Conservation (phyloP, 108 stramenopile genomes). For the Discostella pseudostelligera region DNA sequence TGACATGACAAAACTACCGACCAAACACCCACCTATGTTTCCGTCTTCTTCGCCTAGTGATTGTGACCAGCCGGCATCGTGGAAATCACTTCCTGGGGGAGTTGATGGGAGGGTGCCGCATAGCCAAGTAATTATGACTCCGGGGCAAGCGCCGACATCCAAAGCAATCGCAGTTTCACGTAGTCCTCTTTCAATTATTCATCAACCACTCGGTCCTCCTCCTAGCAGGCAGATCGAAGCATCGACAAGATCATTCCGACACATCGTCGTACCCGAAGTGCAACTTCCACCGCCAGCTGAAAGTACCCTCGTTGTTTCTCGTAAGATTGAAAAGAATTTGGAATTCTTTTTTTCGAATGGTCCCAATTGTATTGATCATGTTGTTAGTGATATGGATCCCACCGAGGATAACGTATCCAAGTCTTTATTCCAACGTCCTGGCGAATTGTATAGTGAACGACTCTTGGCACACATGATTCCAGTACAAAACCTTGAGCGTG, state of each 20-base stretch:
- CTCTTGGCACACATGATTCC: constrained; percentile 63
- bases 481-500: constrained; percentile 49
- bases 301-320: constrained; percentile 26
- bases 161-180: not conserved
- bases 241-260: constrained; percentile 3
- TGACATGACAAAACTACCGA: no score
- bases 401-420: not conserved
- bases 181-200: not conserved
- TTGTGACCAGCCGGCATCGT: no score
- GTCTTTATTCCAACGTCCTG: not conserved
- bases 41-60: not conserved
- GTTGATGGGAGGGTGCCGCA: not conserved
- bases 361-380: not conserved
- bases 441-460: constrained; percentile 6
- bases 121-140: not conserved
- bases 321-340: constrained; percentile 17
- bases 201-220: not conserved
- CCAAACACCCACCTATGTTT: not conserved
- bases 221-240: no score
- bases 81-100: no score
- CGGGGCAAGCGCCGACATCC: not conserved
- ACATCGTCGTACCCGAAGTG: constrained; percentile 27
- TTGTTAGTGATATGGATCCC: not conserved
- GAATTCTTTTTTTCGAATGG: constrained; percentile 19
- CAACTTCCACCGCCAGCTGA: constrained; percentile 12